Evolutionary conservation across 805 yeast species (phyloP), one percentile per base, ranked within the genome.

Genomic region (Myxozyma lipomycoides): DNA sequence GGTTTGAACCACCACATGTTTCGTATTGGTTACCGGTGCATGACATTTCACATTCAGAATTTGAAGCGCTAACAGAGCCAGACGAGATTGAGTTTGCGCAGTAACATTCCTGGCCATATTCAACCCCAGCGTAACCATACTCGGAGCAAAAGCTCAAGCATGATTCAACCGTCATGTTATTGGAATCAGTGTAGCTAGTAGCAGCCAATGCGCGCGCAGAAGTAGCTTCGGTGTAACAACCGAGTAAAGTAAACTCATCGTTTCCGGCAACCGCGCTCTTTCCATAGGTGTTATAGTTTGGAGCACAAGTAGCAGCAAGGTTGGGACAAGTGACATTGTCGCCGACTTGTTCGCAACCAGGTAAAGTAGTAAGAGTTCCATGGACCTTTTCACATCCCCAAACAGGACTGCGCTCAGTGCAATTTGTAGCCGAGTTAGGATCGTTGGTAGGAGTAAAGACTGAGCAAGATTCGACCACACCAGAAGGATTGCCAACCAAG

Each of bases 21-120:
- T 28, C 12, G 12, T 28, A 28, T 12, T 28, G 32, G 15, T 43
- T 18, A 32, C 47, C 47, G 32, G 44, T 2, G 23, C 47, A 43
- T n/a, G 43, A 7, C 41, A 35, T 34, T 12, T 19, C 30, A 18
- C 47, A 43, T 17, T 32, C 9, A 32, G 45, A 37, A 15, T 17
- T 12, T 2, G 15, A 19, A 17, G 36, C 37, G 17, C 7, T n/a
- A 10, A 24, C 9, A 35, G 42, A 21, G n/a, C 25, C 47, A n/a
- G 25, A 10, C 2, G 47, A 7, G 22, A 43, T 21, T 7, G 41
- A 15, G 47, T 26, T 35, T 9, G 43, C 48, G 43, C 44, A 30
- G 44, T 34, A 43, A 25, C 47, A 43, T 35, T 43, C 47, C 15
- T 24, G 18, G 19, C 26, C 43, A 43, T 43, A 34, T 43, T 43